Base-by-base conservation (phyloP, 495 filamentous ascomycete species). In the Hypoxylon fuscum region DNA sequence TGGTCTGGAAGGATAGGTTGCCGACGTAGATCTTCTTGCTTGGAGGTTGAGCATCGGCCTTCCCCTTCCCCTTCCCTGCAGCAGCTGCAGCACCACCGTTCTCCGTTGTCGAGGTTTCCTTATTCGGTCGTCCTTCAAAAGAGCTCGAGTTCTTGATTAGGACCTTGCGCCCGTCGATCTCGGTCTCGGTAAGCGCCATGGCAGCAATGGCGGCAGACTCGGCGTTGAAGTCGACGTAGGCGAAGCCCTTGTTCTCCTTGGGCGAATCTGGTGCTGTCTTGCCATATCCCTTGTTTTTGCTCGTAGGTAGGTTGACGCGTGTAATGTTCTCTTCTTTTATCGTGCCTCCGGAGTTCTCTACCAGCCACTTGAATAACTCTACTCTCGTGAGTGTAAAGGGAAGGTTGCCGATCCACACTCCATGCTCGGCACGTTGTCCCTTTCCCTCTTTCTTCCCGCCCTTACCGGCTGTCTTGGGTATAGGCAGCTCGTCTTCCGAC, bases 401-500 rank as follows among this genome's bases (percentile, higher is more conserved):
- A 23, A 99, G 76, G 76, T 99, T 99, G 59, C 95, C 95, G 60
- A 99, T 92, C 95, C 95, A 99, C 49, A 98, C 83, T 31, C 94
- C 91, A 72, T 90, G 83, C 11, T 89, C 85, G 5, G 91, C 91
- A 44, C 91, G 88, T 55, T 88, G 85, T 62, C 81, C 76, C 47
- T 80, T 77, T 57, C 80, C 73, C 10, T 76, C 70, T 14, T 79
- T 72, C 34, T 66, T 72, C 2, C 45, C 63, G 14, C 66, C 62
- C 27, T 72, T 68, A 10, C 40, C 59, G 1, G 57, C 54, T 21
- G 59, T 69, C 59, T 66, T 78, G n/a, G 71, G 71, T 18, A 69
- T 68, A 22, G 58, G 64, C 15, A 73, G 55, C 2, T 70, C 59
- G 46, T 76, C 75, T 20, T 70, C 57, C 20, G 60, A 68, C 11